Conservation (phyloP, 2,329 filamentous ascomycete species). For the Hypoxylon sp. region DNA sequence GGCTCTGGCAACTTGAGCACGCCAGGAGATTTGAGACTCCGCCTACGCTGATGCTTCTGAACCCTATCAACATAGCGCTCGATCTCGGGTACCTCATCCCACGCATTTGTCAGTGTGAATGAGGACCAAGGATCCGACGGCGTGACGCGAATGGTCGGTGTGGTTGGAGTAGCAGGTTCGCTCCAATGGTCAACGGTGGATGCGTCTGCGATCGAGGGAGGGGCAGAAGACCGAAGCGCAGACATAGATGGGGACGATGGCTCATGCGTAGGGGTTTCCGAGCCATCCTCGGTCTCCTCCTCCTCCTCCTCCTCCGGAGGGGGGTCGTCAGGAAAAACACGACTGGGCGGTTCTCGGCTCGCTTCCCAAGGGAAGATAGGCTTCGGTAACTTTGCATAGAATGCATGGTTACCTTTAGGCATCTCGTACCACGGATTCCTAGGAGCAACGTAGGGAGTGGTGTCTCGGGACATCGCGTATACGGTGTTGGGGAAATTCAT, state of each 20-base stretch:
- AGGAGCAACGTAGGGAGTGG: slow-evolving; percentile 79
- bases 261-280: slow-evolving; percentile 32
- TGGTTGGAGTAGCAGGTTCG: slow-evolving; percentile 58
- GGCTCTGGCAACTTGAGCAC: slow-evolving; percentile 38
- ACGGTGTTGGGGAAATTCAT: slow-evolving; percentile 79
- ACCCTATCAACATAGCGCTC: slow-evolving; percentile 84
- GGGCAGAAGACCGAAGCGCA: slow-evolving; percentile 40
- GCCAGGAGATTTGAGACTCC: slow-evolving; percentile 46
- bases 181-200: slow-evolving; percentile 50
- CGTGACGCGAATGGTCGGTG: slow-evolving; percentile 56
- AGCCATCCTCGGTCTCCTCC: not conserved
- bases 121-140: slow-evolving; percentile 72
- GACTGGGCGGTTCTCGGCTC: slow-evolving; percentile 67
- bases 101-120: slow-evolving; percentile 84
- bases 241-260: slow-evolving; percentile 30
- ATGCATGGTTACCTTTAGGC: slow-evolving; percentile 69
- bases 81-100: slow-evolving; percentile 92
- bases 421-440: slow-evolving; percentile 90
- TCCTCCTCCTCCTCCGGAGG: slow-evolving; percentile 39
- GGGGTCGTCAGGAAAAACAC: slow-evolving; percentile 70
- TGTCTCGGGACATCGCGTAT: slow-evolving; percentile 85
- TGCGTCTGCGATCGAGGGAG: slow-evolving; percentile 49
- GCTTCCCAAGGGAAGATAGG: slow-evolving; percentile 93
- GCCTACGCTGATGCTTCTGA: slow-evolving; percentile 63
- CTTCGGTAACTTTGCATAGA: slow-evolving; percentile 62